Conservation (phyloP, 441 rosid genomes). For the Caryocar brasiliense region DNA sequence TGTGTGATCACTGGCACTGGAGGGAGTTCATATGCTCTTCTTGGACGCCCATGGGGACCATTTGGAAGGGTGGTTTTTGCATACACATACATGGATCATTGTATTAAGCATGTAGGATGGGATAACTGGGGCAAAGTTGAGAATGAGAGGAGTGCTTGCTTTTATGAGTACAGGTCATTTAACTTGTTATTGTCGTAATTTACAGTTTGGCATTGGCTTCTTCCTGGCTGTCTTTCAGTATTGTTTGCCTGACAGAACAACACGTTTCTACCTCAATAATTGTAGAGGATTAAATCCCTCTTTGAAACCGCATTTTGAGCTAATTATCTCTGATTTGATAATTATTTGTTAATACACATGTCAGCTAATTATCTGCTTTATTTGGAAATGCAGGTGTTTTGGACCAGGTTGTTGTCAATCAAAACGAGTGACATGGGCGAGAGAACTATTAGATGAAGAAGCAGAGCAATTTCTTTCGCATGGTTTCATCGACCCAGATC, state of each 20-base stretch:
- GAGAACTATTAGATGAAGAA: slow-evolving; percentile 87
- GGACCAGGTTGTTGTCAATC: slow-evolving; percentile 80
- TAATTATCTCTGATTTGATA: too few species aligned
- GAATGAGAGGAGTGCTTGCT: slow-evolving; percentile 97
- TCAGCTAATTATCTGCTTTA: not conserved
- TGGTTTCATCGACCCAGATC: slow-evolving; percentile 73
- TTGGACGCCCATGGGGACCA: slow-evolving; percentile 99
- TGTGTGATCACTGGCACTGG: slow-evolving; percentile 95
- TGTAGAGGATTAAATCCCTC: too few species aligned
- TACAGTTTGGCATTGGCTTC: too few species aligned
- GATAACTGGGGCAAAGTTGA: slow-evolving; percentile 87
- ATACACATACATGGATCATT: slow-evolving; percentile 70
- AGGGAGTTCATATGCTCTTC: slow-evolving; percentile 45
- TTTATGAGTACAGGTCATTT: slow-evolving; percentile 96
- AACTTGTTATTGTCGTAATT: too few species aligned
- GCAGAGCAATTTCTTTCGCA: slow-evolving; percentile 71
- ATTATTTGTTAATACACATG: too few species aligned
- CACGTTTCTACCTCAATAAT: too few species aligned
- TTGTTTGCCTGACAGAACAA: too few species aligned
- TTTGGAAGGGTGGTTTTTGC: slow-evolving; percentile 90
- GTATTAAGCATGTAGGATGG: slow-evolving; percentile 75
- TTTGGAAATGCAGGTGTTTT: slow-evolving; percentile 47
- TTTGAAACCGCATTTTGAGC: too few species aligned
- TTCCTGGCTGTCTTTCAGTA: too few species aligned
- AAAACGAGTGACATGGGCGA: slow-evolving; percentile 70